These are phyloP conservation scores for Mrakia frigida DNA, from an alignment of 768 basidiomycete species.

Conservation along the genomic window DNA sequence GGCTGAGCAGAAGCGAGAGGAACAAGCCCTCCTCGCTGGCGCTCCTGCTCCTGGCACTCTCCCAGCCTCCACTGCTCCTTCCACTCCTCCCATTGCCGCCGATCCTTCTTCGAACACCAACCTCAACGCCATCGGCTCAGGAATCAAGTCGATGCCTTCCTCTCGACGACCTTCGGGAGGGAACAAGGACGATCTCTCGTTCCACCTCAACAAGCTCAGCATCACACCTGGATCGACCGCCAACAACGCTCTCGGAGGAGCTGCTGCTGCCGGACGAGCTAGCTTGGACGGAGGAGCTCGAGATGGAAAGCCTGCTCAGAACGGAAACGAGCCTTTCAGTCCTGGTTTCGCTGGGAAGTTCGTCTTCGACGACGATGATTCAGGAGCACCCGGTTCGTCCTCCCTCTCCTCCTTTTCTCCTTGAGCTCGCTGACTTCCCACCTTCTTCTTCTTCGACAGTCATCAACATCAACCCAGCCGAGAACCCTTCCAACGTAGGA, in stretches of 20 bases:
- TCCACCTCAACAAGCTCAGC: conserved; percentile 30
- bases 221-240: conserved; percentile 19
- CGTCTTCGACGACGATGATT: conserved; percentile 26
- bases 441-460: background rate
- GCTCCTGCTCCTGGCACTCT: conserved; percentile 13
- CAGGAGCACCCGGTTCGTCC: conserved; percentile 7
- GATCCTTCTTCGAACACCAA: conserved; percentile 28
- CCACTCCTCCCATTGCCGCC: conserved; percentile 2
- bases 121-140: conserved; percentile 21
- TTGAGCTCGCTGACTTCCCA: background rate
- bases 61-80: conserved; percentile 29
- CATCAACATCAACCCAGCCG: conserved; percentile 26
- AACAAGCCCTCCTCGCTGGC: conserved; percentile 56
- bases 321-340: conserved; percentile 16
- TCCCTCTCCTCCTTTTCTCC: background rate
- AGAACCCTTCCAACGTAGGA: conserved; percentile 3
- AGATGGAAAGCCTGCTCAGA: background rate
- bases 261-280: conserved; percentile 5
- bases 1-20: conserved; percentile 73
- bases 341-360: conserved; percentile 24
- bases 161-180: conserved; percentile 85
- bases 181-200: conserved; percentile 55
- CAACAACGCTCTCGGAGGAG: background rate
- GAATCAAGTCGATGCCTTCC: conserved; percentile 88
- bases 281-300: conserved; percentile 13